Percentiles rank a stretch among this genome's conserved stretches.
These are phyloP conservation scores for Coccinonectria pachysandricola DNA, from an alignment of 2,329 filamentous ascomycete species.

Conservation along the genomic window DNA sequence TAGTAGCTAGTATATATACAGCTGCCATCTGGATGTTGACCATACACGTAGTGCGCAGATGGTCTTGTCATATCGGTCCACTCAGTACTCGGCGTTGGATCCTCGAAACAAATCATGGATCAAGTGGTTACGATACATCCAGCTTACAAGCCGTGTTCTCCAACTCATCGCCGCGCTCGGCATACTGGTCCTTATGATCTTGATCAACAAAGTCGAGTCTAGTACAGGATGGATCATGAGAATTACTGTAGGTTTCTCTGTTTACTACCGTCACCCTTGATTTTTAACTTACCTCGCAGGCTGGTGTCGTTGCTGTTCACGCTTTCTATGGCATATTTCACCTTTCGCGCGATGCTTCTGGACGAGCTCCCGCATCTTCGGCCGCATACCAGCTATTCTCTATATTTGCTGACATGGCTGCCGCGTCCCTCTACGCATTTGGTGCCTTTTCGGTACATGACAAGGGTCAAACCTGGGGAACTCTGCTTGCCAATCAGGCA, in stretches of 20 bases:
- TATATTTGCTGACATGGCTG: conserved; percentile 54
- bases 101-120: conserved; percentile 60
- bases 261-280: neutral
- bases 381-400: conserved; percentile 87
- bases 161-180: conserved; percentile 61
- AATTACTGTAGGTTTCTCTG: conserved; percentile 53
- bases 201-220: conserved; percentile 57
- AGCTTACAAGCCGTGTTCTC: conserved; percentile 57
- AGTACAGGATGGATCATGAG: conserved; percentile 66
- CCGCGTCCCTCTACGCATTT: conserved; percentile 47
- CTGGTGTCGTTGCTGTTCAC: conserved; percentile 63
- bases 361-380: conserved; percentile 66
- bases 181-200: conserved; percentile 64
- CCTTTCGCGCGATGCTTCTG: conserved; percentile 57
- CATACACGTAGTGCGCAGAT: conserved; percentile 45
- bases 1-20: too few species aligned
- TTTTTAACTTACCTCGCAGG: conserved; percentile 36
- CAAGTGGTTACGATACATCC: conserved; percentile 56
- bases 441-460: conserved; percentile 37
- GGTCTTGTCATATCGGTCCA: conserved; percentile 51
- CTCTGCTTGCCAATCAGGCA: conserved; percentile 48
- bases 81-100: conserved; percentile 56
- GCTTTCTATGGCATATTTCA: conserved; percentile 74
- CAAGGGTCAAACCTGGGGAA: conserved; percentile 49
- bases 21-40: too few species aligned